A percentile compares a stretch with the other conserved stretches of the same genome.
These are phyloP conservation scores for Amyloporia xantha DNA, from an alignment of 768 basidiomycete genomes.

Conservation along the genomic window DNA sequence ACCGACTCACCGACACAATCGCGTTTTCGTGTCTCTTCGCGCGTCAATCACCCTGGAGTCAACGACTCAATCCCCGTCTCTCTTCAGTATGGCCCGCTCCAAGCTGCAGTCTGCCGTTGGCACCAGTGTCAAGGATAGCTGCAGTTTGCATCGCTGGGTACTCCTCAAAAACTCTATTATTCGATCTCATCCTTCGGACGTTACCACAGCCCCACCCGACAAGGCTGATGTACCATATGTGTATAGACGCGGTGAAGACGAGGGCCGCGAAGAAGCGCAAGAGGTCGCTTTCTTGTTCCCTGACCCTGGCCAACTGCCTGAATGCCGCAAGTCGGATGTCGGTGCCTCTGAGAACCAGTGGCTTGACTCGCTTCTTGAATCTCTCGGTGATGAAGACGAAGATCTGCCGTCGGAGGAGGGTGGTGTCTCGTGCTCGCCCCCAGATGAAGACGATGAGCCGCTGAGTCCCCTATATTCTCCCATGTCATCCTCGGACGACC, in stretches of 20 bases:
- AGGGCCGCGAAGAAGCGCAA: conserved; percentile 44
- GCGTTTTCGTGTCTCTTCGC: conserved; percentile 14
- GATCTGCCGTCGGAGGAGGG: conserved; percentile 25
- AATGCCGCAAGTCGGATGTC: conserved; percentile 27
- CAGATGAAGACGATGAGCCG: conserved; percentile 50
- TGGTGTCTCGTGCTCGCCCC: conserved; percentile 32
- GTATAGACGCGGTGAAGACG: conserved; percentile 35
- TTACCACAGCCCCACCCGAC: conserved; percentile 10
- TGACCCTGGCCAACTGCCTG: conserved; percentile 55
- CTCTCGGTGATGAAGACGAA: conserved; percentile 64
- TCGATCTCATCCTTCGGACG: conserved; percentile 40
- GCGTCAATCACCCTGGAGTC: conserved; percentile 17
- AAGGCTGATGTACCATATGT: conserved; percentile 27
- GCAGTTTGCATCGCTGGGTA: conserved; percentile 82
- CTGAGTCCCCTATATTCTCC: conserved; percentile 63
- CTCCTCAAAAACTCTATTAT: conserved; percentile 80
- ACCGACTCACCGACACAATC: conserved; percentile 29
- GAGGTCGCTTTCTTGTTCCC: conserved; percentile 76
- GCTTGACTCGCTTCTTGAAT: conserved; percentile 77
- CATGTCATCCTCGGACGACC: conserved; percentile 74
- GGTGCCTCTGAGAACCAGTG: conserved; percentile 66
- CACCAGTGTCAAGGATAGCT: conserved; percentile 48
- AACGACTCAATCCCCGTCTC: conserved; percentile 33
- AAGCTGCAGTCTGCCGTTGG: conserved; percentile 65
- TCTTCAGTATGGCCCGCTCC: conserved; percentile 61